Base-by-base conservation (phyloP, 2,329 filamentous ascomycete species). In the Exophiala sp. region DNA sequence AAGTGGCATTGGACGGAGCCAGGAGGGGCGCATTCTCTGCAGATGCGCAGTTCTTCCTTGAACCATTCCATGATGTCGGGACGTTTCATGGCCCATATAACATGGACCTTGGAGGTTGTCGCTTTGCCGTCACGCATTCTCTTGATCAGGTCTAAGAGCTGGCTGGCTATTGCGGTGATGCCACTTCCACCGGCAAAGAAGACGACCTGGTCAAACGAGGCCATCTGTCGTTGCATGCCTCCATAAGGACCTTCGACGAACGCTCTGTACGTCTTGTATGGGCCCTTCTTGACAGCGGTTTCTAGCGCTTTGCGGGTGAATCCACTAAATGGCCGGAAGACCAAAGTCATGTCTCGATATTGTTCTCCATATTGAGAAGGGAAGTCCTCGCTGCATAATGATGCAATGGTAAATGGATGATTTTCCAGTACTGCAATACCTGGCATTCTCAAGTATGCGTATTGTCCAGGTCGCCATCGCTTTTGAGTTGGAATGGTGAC, bases 51-150 rank as follows among this genome's bases (percentile, higher is more conserved):
- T 70, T 96, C 92, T 72, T 96, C 91, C 61, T 89, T 88, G 78
- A 96, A 97, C 92, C 92, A 97, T 68, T 96, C 90, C 85, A 97
- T 90, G 1, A 90, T 89, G 70, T 96, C 92, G 11, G 94, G 84
- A 52, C 88, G 84, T 72, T 94, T 95, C 62, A 96, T 77, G 4
- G 91, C 85, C 92, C 92, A 97, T n/a, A 97, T 83, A 1, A 97
- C 89, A 12, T 94, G 87, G 4, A 97, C 87, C 60, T 87, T 89
- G 68, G 88, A 89, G 1, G 91, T 96, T 41, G 96, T 89, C 33
- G 92, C 91, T 71, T 96, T 96, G 46, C 90, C 89, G 66, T 96
- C 91, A 55, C 91, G 85, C 87, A 97, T 96, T 55, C 91, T 85
- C 73, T 96, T 96, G 73, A 96, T 95, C n/a, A 97, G 77, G 62